Evolutionary conservation across 352 stramenopile genomes (phyloP).

Genomic region (Phytophthora europaea): DNA sequence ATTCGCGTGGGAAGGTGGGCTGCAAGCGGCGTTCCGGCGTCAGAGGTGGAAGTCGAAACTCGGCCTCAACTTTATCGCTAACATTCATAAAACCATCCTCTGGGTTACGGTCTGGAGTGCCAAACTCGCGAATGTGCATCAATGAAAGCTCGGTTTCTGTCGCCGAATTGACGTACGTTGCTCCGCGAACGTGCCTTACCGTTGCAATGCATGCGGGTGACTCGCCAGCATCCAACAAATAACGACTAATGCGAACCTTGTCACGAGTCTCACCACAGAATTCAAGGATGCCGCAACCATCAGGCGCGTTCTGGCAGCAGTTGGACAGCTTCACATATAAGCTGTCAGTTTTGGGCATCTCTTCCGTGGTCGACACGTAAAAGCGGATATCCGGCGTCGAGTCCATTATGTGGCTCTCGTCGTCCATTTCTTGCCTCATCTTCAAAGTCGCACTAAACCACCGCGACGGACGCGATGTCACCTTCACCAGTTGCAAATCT

Average conservation of each 20-base stretch:
- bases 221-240: conserved; percentile 58
- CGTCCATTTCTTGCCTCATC: conserved; percentile 82
- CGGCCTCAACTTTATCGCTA: conserved; percentile 67
- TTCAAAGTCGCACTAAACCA: conserved; percentile 88
- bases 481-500: conserved; percentile 66
- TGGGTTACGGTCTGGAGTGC: conserved; percentile 51
- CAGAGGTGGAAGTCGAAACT: conserved; percentile 71
- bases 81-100: conserved; percentile 63
- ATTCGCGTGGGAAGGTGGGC: conserved; percentile 60
- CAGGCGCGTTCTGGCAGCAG: conserved; percentile 42
- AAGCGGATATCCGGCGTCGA: conserved; percentile 76
- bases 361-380: conserved; percentile 80
- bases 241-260: conserved; percentile 63
- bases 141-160: conserved; percentile 52
- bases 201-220: conserved; percentile 53
- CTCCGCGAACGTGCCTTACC: conserved; percentile 63
- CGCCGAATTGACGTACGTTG: conserved; percentile 51
- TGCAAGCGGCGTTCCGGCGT: conserved; percentile 62
- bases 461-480: conserved; percentile 67
- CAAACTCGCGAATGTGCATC: conserved; percentile 70
- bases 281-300: conserved; percentile 66
- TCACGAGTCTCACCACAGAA: conserved; percentile 56
- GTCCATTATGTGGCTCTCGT: conserved; percentile 70
- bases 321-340: conserved; percentile 49
- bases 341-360: conserved; percentile 57